A percentile compares a stretch with the other conserved stretches of the same genome.
Conservation (phyloP, 2,329 filamentous ascomycete species). For the Pezicula neosporulosa region DNA sequence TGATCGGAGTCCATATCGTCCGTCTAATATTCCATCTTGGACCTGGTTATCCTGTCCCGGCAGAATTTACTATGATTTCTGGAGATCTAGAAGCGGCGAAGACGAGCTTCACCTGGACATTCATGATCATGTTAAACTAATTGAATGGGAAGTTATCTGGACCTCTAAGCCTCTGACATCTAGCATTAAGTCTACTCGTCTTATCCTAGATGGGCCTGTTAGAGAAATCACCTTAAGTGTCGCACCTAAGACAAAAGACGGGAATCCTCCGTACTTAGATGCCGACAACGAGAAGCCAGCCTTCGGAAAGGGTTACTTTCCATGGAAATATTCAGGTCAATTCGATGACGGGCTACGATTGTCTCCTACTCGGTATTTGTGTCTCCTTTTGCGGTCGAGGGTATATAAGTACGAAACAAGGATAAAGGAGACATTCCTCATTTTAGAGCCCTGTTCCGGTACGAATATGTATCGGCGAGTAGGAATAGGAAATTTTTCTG, state of each 20-base stretch:
- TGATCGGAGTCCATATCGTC: background rate
- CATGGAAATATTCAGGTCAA: background rate
- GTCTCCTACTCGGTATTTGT: background rate
- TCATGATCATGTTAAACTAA: background rate
- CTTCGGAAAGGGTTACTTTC: background rate
- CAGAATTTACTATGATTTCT: background rate
- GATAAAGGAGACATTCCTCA: background rate
- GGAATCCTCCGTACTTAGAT: background rate
- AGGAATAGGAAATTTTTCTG: background rate
- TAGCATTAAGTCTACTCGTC: background rate
- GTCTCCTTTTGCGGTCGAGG: background rate
- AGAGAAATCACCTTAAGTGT: background rate
- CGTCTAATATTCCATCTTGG: conserved; percentile 1
- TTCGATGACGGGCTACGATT: background rate
- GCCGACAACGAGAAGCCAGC: background rate
- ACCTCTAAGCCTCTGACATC: background rate
- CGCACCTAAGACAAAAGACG: background rate
- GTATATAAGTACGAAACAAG: background rate
- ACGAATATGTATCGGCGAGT: background rate
- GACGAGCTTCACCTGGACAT: background rate
- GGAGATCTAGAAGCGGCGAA: background rate
- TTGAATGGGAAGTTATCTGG: conserved; percentile 2
- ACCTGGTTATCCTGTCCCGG: conserved; percentile 2
- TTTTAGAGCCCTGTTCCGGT: background rate
- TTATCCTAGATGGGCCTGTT: background rate